Conservation (phyloP, 768 basidiomycete genomes). For the Leccinellum rugosiceps region DNA sequence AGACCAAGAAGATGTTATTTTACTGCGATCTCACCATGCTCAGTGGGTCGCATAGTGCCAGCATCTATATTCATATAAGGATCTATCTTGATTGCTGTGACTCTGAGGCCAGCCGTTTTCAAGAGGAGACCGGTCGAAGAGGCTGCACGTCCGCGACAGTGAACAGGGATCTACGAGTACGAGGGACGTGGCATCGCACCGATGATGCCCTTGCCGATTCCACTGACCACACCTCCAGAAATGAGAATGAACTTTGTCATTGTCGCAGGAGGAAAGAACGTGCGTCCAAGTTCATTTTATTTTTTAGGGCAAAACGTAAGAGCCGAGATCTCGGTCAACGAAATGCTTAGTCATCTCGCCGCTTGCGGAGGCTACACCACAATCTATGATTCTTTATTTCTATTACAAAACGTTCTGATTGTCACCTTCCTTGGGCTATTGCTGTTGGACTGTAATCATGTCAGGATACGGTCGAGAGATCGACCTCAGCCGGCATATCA, state of each 20-base stretch:
- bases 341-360: too few species aligned
- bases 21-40: slow-evolving; percentile 71
- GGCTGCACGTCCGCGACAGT: slow-evolving; percentile 46
- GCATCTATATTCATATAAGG: slow-evolving; percentile 99
- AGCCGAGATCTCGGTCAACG: neutral
- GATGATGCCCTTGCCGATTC: slow-evolving; percentile 99
- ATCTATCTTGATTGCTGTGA: slow-evolving; percentile 99
- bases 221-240: slow-evolving; percentile 95
- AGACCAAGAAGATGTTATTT: neutral
- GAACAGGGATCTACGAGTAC: slow-evolving; percentile 16
- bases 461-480: slow-evolving; percentile 23
- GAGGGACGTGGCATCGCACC: slow-evolving; percentile 51
- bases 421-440: neutral
- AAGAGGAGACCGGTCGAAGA: slow-evolving; percentile 94
- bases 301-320: neutral
- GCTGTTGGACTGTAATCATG: neutral
- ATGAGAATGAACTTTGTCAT: slow-evolving; percentile 98
- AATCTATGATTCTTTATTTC: too few species aligned
- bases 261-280: slow-evolving; percentile 6
- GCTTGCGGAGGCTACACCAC: too few species aligned
- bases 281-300: neutral
- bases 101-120: slow-evolving; percentile 93
- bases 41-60: slow-evolving; percentile 97
- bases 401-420: too few species aligned
- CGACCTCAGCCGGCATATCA: slow-evolving; percentile 54